phyloP scores from a whole-genome alignment of 257 asterid species.

The Echium plantagineum region DNA sequence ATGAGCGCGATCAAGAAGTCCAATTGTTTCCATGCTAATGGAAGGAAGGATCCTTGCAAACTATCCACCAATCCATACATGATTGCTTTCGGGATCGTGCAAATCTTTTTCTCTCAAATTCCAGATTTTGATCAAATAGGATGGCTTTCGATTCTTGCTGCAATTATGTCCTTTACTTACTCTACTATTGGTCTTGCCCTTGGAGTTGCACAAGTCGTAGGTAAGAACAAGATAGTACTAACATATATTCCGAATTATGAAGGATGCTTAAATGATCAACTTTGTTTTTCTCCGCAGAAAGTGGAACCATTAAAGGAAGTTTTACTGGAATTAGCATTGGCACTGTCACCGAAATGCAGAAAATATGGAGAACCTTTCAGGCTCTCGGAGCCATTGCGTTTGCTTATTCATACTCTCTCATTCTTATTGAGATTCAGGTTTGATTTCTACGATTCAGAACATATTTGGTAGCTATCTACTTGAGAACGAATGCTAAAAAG shows the following conservation, averaged over 20 bases:
- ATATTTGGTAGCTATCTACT: background rate
- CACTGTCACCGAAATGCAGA: constrained; percentile 12
- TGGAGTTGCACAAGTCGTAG: constrained; percentile 50
- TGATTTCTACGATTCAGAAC: no score
- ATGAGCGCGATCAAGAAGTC: constrained; percentile 43
- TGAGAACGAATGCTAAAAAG: background rate
- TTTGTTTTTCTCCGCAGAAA: constrained; percentile 9
- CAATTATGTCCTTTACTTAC: constrained; percentile 56
- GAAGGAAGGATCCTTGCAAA: constrained; percentile 35
- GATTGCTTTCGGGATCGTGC: constrained; percentile 39
- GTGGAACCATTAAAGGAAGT: constrained; percentile 17
- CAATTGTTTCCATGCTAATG: constrained; percentile 40
- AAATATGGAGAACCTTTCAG: constrained; percentile 24
- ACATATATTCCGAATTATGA: background rate
- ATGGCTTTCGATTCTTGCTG: constrained; percentile 46
- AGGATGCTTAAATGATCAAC: background rate
- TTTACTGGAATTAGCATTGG: constrained; percentile 23
- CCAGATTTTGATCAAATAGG: constrained; percentile 44
- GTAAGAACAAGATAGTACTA: constrained; percentile 10
- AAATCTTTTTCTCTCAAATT: constrained; percentile 43
- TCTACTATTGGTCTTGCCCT: constrained; percentile 60
- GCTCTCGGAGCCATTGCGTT: constrained; percentile 30
- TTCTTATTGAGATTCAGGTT: constrained; percentile 25
- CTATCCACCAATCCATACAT: constrained; percentile 49
- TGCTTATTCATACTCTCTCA: constrained; percentile 25